These are phyloP conservation scores for Andrographis paniculata DNA, from an alignment of 305 asterid species.

Conservation along the genomic window DNA sequence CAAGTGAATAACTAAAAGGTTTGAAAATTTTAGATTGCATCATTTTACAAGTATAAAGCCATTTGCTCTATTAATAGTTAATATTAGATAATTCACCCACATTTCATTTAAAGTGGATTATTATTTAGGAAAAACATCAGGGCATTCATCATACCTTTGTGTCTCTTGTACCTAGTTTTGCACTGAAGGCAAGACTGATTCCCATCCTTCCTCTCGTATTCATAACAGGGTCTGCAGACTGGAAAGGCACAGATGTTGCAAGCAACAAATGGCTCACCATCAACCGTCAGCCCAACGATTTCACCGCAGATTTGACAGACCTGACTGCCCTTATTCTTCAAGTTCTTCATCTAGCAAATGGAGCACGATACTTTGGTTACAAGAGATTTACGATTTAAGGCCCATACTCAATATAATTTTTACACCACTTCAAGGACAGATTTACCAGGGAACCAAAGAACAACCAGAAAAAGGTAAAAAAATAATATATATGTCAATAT, in stretches of 20 bases:
- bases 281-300: conserved; percentile 63
- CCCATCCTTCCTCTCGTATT: conserved; percentile 97
- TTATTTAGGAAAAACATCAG: too few relatives aligned
- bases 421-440: background rate
- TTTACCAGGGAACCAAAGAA: too few relatives aligned
- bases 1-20: conserved; percentile 2
- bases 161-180: conserved; percentile 94
- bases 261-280: conserved; percentile 83
- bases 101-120: too few relatives aligned
- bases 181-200: conserved; percentile 97
- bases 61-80: too few relatives aligned
- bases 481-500: too few relatives aligned
- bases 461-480: too few relatives aligned
- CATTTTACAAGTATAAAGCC: too few relatives aligned
- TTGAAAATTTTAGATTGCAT: conserved; percentile 1
- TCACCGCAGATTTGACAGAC: conserved; percentile 99
- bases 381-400: background rate
- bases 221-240: conserved; percentile 97
- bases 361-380: conserved; percentile 6
- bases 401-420: background rate
- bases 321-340: conserved; percentile 62
- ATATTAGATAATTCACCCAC: too few relatives aligned
- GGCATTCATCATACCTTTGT: conserved; percentile 84
- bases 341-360: conserved; percentile 51
- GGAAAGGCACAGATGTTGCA: conserved; percentile 93